Evolutionary conservation across 2,329 filamentous ascomycete genomes (phyloP).

Genomic region (Monosporascus sp.): DNA sequence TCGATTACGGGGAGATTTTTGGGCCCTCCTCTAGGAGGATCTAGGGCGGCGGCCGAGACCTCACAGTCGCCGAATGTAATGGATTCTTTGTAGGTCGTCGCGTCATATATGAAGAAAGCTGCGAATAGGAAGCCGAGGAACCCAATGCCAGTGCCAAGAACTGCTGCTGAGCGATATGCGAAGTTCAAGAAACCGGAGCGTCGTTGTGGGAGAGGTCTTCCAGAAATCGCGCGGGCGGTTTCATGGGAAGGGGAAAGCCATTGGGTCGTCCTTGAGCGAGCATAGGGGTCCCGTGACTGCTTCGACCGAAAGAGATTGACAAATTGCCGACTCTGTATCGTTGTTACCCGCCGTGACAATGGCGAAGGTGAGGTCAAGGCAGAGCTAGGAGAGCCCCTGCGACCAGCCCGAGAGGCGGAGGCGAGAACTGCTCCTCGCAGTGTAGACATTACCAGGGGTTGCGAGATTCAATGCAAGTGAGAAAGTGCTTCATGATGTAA

Average conservation of each 20-base stretch:
- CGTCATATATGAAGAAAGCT: conserved; percentile 90
- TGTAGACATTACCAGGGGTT: conserved; percentile 11
- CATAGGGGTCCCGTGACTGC: conserved; percentile 5
- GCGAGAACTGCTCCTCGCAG: conserved; percentile 17
- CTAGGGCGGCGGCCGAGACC: conserved; percentile 78
- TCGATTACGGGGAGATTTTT: conserved; percentile 94
- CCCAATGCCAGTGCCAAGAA: conserved; percentile 69
- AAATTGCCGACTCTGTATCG: conserved; percentile 12
- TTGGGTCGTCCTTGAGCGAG: conserved; percentile 8
- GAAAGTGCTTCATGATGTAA: not conserved
- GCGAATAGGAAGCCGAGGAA: conserved; percentile 65
- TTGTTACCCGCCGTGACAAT: conserved; percentile 3
- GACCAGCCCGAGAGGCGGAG: conserved; percentile 14
- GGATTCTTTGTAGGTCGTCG: conserved; percentile 78
- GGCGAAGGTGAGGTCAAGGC: conserved; percentile 3
- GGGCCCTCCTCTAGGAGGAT: conserved; percentile 76
- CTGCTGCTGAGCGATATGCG: conserved; percentile 63
- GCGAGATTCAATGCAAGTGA: not conserved
- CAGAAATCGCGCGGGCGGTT: conserved; percentile 40
- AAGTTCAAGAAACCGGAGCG: conserved; percentile 49
- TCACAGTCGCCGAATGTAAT: conserved; percentile 64
- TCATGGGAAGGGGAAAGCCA: conserved; percentile 17
- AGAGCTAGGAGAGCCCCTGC: conserved; percentile 12
- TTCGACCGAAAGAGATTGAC: conserved; percentile 10
- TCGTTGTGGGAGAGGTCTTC: conserved; percentile 44